A percentile compares a stretch with the other conserved stretches of the same genome.
Conservation (phyloP, 2,329 filamentous ascomycete genomes). For the Penicillium sp. region DNA sequence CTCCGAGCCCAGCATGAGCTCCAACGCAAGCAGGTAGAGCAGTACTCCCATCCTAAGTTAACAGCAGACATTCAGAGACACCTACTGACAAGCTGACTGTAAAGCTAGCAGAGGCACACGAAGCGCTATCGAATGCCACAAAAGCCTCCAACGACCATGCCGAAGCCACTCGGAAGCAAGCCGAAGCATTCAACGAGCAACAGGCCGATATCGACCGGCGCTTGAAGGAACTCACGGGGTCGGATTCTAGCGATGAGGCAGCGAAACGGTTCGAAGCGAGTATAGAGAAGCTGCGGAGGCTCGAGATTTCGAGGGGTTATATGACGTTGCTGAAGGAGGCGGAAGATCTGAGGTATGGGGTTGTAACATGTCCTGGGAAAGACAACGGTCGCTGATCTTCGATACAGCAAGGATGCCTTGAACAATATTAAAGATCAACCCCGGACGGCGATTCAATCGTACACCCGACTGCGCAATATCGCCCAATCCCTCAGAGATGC, state of each 20-base stretch:
- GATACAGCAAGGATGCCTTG: conserved; percentile 47
- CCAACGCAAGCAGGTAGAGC: conserved; percentile 62
- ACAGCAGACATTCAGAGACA: too few relatives aligned
- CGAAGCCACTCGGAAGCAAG: conserved; percentile 54
- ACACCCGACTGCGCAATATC: conserved; percentile 64
- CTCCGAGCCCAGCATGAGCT: conserved; percentile 74
- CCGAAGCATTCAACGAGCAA: conserved; percentile 61
- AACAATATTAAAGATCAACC: conserved; percentile 42
- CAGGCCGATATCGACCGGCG: conserved; percentile 73
- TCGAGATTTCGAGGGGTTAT: conserved; percentile 75
- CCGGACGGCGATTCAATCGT: conserved; percentile 54
- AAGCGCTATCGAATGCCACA: conserved; percentile 60
- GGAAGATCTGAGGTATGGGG: conserved; percentile 57
- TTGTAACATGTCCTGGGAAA: conserved; percentile 18
- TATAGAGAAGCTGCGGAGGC: conserved; percentile 67
- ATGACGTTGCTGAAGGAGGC: conserved; percentile 69
- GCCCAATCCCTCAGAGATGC: conserved; percentile 55
- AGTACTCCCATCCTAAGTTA: conserved; percentile 8
- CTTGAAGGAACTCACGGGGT: conserved; percentile 63
- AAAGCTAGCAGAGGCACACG: conserved; percentile 69
- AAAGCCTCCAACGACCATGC: conserved; percentile 55
- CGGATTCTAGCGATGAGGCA: conserved; percentile 76
- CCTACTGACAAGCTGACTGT: conserved; percentile 1
- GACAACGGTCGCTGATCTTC: too few relatives aligned
- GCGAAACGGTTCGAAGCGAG: conserved; percentile 67